Base-by-base conservation (phyloP, 2,329 filamentous ascomycete genomes). In the Chrysoporthe austroafricana region DNA sequence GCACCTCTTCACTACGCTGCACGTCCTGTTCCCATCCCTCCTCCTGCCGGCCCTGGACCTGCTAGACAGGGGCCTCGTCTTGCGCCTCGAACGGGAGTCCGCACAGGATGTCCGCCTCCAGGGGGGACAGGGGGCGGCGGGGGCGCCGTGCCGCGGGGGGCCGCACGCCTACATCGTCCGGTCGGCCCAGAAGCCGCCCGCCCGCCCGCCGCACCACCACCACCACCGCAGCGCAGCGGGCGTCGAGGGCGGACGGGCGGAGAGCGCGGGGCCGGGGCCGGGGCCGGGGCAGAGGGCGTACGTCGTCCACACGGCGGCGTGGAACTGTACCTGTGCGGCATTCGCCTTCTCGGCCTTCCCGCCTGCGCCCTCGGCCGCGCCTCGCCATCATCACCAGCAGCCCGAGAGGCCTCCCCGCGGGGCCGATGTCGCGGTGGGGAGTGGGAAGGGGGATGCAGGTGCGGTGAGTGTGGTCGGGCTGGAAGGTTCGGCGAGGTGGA, bases 241-340 rank as follows among this genome's bases (percentile, higher is more conserved):
- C 66, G 72, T 70, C 63, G 64, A 61, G 56, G 67, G 46, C 46
- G 14, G 46, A 13, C 14, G 7, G 14, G n/a, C 14, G 46, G n/a
- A 6, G 4, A 14, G 13, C 46, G 46, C 46, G 36, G 36, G 73
- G 32, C 72, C 3, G 34, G 42, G 16, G 44, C 36, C 46, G 18
- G 46, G 16, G 14, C 43, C 61, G 34, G 69, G 64, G 46, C 68
- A 71, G 52, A 61, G 56, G 26, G 71, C 73, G 62, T 96, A 97
- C 78, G 83, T 92, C 73, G 91, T 98, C 18, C 87, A 90, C 11
- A 84, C 94, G 1, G 73, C 77, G 0, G 88, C 90, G 1, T 98
- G 96, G 96, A 94, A 91, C 77, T 99, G 96, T 78, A 92, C 88
- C 1, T 99, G 96, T 80, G 91, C 94, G 3, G 90, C 89, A 1